phyloP scores from a whole-genome alignment of 495 filamentous ascomycete species.

The Penicillium lagena region DNA sequence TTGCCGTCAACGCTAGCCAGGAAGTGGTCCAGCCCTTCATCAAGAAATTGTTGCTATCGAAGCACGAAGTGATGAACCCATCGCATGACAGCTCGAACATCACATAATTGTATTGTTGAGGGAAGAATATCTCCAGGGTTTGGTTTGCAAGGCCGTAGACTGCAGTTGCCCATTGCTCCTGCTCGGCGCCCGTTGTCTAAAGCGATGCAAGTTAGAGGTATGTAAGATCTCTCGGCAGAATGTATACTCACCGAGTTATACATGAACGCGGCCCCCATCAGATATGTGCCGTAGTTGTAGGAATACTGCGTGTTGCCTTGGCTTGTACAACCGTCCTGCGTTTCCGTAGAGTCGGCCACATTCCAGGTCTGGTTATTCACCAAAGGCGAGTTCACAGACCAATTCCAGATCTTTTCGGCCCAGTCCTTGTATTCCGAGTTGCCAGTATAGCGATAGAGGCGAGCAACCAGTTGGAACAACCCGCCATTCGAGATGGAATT shows the following conservation, averaged over 20 bases:
- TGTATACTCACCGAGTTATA: constrained; percentile 50
- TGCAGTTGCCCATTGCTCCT: constrained; percentile 20
- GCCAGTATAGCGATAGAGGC: constrained; percentile 62
- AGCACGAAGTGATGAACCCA: constrained; percentile 53
- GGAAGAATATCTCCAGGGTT: too few relatives aligned
- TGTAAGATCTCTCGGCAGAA: background rate
- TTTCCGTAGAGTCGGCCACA: constrained; percentile 56
- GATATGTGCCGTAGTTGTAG: constrained; percentile 62
- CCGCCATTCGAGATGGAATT: constrained; percentile 67
- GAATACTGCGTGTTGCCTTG: constrained; percentile 57
- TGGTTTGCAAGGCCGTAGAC: too few relatives aligned
- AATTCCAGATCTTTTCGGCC: constrained; percentile 63
- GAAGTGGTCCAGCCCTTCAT: constrained; percentile 15
- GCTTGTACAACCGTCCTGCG: constrained; percentile 43
- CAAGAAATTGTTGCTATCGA: constrained; percentile 67
- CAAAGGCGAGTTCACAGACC: constrained; percentile 49
- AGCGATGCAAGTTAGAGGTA: background rate
- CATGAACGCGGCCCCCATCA: constrained; percentile 66
- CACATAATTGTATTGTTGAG: constrained; percentile 42
- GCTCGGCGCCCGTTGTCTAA: background rate
- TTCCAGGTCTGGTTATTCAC: constrained; percentile 36
- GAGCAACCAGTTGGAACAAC: constrained; percentile 68
- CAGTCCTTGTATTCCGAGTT: constrained; percentile 63
- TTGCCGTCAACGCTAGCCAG: constrained; percentile 68
- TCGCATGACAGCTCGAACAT: constrained; percentile 47